Evolutionary conservation across 2,329 filamentous ascomycete species (phyloP).

Genomic region (Incumbomyces lentus): DNA sequence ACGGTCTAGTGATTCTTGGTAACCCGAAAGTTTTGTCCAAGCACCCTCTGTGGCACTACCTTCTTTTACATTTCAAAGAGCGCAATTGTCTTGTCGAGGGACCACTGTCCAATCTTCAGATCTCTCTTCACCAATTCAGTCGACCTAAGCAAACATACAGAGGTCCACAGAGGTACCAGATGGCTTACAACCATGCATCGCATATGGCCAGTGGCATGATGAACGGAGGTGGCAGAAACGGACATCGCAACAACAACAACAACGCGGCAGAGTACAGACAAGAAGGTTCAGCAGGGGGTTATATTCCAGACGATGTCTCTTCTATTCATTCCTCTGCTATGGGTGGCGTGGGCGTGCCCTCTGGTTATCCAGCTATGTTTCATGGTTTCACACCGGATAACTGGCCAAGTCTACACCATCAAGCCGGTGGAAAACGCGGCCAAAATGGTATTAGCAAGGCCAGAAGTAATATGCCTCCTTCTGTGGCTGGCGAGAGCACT

Average conservation of each 20-base stretch:
- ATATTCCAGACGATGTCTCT: slow-evolving; percentile 93
- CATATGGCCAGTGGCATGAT: slow-evolving; percentile 46
- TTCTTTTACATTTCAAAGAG: slow-evolving; percentile 94
- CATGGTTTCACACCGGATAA: slow-evolving; percentile 76
- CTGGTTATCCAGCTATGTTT: slow-evolving; percentile 90
- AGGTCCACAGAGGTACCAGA: slow-evolving; percentile 75
- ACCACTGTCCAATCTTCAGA: slow-evolving; percentile 88
- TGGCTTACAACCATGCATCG: slow-evolving; percentile 60
- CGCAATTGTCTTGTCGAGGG: slow-evolving; percentile 92
- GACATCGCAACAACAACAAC: slow-evolving; percentile 39
- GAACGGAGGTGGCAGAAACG: slow-evolving; percentile 38
- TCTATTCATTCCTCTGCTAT: slow-evolving; percentile 89
- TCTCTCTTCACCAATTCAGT: slow-evolving; percentile 88
- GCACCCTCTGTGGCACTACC: slow-evolving; percentile 93
- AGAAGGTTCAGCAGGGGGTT: slow-evolving; percentile 73
- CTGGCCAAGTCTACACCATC: slow-evolving; percentile 73
- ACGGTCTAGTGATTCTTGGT: slow-evolving; percentile 87
- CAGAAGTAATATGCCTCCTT: slow-evolving; percentile 58
- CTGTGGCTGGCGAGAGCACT: slow-evolving; percentile 82
- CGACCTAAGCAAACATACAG: slow-evolving; percentile 88
- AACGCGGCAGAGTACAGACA: slow-evolving; percentile 43
- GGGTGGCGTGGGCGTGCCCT: slow-evolving; percentile 69
- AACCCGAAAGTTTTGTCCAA: slow-evolving; percentile 97
- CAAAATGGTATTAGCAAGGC: slow-evolving; percentile 56
- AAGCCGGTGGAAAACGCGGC: slow-evolving; percentile 42